These are phyloP conservation scores for Claviceps quebecensis DNA, from an alignment of 2,329 filamentous ascomycete genomes.

Conservation along the genomic window DNA sequence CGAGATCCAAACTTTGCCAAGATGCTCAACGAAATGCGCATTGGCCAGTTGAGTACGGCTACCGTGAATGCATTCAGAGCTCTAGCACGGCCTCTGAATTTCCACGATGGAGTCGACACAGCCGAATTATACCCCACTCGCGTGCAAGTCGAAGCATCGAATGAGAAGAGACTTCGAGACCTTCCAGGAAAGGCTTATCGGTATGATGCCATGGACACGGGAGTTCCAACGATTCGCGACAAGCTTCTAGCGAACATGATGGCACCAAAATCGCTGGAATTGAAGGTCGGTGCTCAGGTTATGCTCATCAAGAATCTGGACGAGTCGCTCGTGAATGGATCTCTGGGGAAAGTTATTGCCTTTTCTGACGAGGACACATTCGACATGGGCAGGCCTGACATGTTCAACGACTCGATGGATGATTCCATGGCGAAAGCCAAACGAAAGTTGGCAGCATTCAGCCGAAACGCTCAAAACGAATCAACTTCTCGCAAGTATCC, in stretches of 20 bases:
- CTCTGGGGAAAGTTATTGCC: conserved; percentile 62
- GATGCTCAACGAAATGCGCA: conserved; percentile 96
- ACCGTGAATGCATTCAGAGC: conserved; percentile 66
- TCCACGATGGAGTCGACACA: conserved; percentile 52
- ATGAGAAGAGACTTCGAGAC: conserved; percentile 56
- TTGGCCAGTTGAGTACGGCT: conserved; percentile 64
- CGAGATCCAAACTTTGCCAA: conserved; percentile 75
- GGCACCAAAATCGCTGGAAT: conserved; percentile 64
- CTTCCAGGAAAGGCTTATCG: conserved; percentile 53
- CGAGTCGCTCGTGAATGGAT: conserved; percentile 84
- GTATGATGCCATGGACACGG: conserved; percentile 64
- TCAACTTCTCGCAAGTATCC: conserved; percentile 53
- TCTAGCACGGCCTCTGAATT: conserved; percentile 55
- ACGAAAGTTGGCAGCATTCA: conserved; percentile 42
- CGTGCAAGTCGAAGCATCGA: conserved; percentile 77
- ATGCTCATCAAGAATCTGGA: conserved; percentile 99
- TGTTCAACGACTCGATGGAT: conserved; percentile 26
- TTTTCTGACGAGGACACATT: conserved; percentile 27
- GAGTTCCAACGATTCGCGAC: conserved; percentile 58
- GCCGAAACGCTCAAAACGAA: conserved; percentile 26
- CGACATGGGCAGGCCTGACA: conserved; percentile 25
- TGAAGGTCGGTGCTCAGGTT: conserved; percentile 89
- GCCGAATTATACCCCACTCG: conserved; percentile 92
- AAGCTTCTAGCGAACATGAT: conserved; percentile 81
- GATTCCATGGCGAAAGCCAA: conserved; percentile 33